These are phyloP conservation scores for Eucalyptus urophylla DNA, from an alignment of 345 rosid genomes.

Conservation along the genomic window DNA sequence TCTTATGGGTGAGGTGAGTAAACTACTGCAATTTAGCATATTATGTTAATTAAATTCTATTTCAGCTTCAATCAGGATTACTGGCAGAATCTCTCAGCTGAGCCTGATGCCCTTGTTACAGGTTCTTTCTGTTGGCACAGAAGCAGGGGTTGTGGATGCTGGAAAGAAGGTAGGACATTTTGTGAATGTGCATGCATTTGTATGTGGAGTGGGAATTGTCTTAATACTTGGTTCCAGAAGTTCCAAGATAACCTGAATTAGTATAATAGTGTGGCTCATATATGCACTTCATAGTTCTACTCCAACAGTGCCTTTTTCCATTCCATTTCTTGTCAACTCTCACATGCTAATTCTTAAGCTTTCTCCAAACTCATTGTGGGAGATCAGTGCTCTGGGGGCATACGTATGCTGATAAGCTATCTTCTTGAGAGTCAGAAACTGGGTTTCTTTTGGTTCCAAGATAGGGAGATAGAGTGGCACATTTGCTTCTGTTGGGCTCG, in stretches of 20 bases:
- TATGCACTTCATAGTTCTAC: neutral
- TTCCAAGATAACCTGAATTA: neutral
- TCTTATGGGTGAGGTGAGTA: slow-evolving; percentile 71
- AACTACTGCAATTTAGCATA: neutral
- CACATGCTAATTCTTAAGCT: neutral
- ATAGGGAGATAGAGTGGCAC: neutral
- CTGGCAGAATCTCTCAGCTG: neutral
- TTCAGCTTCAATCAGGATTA: neutral
- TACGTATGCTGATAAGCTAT: fast-evolving
- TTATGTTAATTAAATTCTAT: neutral
- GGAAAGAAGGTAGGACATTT: slow-evolving; percentile 61
- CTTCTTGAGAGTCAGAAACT: neutral
- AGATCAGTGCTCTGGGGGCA: neutral
- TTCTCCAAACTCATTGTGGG: neutral
- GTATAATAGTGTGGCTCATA: neutral
- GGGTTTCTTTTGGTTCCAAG: neutral
- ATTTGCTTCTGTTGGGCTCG: neutral
- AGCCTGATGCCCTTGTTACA: neutral
- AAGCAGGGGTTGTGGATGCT: slow-evolving; percentile 46
- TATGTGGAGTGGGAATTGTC: neutral
- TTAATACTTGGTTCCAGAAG: neutral
- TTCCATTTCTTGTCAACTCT: neutral
- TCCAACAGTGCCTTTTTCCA: neutral
- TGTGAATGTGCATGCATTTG: neutral
- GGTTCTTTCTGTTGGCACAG: slow-evolving; percentile 72